Percentiles rank a stretch among this genome's conserved stretches.
These are phyloP conservation scores for Chondrus crispus DNA, from an alignment of 23 red algal species.

Conservation along the genomic window DNA sequence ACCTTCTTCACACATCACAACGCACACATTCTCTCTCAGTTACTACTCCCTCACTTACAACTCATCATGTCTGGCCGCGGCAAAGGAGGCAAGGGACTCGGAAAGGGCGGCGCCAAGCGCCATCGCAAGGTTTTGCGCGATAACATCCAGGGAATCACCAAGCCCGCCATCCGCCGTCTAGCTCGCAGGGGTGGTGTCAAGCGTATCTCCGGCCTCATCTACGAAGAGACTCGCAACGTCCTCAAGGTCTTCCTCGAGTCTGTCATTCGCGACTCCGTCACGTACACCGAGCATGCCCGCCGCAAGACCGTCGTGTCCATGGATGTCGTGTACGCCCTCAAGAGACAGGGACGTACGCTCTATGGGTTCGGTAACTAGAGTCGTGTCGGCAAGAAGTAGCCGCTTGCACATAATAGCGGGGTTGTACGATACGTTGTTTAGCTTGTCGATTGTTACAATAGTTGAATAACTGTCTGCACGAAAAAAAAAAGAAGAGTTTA, in stretches of 20 bases:
- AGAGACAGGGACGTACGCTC: constrained; percentile 96
- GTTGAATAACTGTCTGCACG: no score
- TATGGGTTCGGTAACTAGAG: constrained; percentile 91
- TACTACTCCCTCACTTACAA: no score
- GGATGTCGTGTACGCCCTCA: constrained; percentile 98
- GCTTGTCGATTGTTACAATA: no score
- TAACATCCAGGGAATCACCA: constrained; percentile 99
- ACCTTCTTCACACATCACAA: not conserved
- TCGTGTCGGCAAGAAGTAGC: not conserved
- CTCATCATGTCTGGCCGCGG: constrained; percentile 96
- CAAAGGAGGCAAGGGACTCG: constrained; percentile 98
- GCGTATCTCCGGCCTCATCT: constrained; percentile 99
- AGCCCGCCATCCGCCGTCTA: constrained; percentile 97
- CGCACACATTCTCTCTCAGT: no score
- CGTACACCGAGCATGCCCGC: constrained; percentile 99
- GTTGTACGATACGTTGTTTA: no score
- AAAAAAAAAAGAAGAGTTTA: no score
- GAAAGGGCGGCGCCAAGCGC: constrained; percentile 99
- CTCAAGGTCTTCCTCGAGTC: constrained; percentile 97
- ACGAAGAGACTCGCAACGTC: constrained; percentile 99
- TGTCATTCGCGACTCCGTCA: constrained; percentile 94
- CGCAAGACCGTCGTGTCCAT: constrained; percentile 97
- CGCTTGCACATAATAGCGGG: no score
- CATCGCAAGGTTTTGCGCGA: constrained; percentile 99
- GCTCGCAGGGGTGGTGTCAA: constrained; percentile 99